Evolutionary conservation across 805 yeast species (phyloP).

Genomic region (Spathaspora sp.): DNA sequence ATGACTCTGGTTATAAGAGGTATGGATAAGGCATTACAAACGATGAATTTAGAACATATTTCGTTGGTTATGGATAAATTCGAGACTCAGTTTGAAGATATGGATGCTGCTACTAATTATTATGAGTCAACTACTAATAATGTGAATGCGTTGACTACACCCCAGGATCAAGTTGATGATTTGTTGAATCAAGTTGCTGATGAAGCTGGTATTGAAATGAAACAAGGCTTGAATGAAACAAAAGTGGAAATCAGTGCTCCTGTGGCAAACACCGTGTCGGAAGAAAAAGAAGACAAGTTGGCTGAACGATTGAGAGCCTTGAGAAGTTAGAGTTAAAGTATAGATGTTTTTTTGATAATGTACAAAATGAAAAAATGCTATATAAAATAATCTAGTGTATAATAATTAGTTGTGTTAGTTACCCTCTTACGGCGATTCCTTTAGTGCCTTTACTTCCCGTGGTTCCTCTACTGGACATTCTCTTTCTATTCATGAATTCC

Average conservation of each 20-base stretch:
- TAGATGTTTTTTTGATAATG: neutral
- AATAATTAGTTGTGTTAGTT: neutral
- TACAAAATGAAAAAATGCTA: neutral
- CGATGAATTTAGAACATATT: conserved; percentile 91
- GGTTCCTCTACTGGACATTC: neutral
- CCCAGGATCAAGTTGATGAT: conserved; percentile 92
- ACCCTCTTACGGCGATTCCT: neutral
- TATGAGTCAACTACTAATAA: conserved; percentile 88
- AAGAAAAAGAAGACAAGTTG: conserved; percentile 80
- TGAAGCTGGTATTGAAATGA: conserved; percentile 92
- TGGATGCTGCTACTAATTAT: conserved; percentile 90
- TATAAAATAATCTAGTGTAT: neutral
- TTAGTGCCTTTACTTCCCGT: neutral
- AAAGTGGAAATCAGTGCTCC: conserved; percentile 44
- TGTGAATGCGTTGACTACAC: conserved; percentile 84
- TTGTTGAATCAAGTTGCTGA: conserved; percentile 91
- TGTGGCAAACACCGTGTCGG: conserved; percentile 39
- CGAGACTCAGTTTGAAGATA: conserved; percentile 92
- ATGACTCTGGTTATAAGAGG: conserved; percentile 92
- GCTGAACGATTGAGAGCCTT: conserved; percentile 88
- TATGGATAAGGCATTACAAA: conserved; percentile 93
- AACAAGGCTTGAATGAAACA: conserved; percentile 75
- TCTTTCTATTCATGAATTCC: conserved; percentile 14
- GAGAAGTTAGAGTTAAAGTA: conserved; percentile 32
- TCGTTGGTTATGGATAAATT: conserved; percentile 96